Base-by-base conservation (phyloP, 2,329 filamentous ascomycete genomes). In the Pseudogymnoascus sp. region DNA sequence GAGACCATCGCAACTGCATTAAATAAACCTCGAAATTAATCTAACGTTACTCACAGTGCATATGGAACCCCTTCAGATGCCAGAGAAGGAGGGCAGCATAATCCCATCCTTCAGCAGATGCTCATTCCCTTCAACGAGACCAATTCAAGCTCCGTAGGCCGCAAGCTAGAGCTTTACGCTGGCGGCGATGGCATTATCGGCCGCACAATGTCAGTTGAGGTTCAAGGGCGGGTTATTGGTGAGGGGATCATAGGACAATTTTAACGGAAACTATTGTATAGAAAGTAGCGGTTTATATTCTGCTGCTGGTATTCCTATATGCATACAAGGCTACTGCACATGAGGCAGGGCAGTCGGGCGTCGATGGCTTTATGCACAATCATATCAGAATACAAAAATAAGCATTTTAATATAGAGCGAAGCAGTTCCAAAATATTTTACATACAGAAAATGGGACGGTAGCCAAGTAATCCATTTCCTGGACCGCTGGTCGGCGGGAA, bases 131-230 rank as follows among this genome's bases (percentile, higher is more conserved):
- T 4, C 58, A 31, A 42, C 6, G 35, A 60, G 21, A 12, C 58
- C 3, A 40, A 42, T 60, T 60, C 58, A 27, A 60, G 58, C 18
- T 60, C 33, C 18, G 33, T 60, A 18, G 58, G 36, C n/a, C 36
- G 35, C n/a, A 40, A 42, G 21, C 13, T 60, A 21, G 58, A 37
- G 33, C 58, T 60, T 42, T n/a, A 42, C 6, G 58, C 40, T n/a
- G 58, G 58, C 21, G 21, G 40, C 4, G 58, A 60, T 31, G 58
- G 59, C 3, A 36, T 60, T 60, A 60, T 60, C 33, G 59, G 59
- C 13, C 59, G 59, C 25, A 60, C 31, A 42, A 40, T 60, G 13
- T 60, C 59, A 12, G 36, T 45, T 3, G 36, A 60, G 42, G 59
- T 60, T 13, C 36, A 36, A 60, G 59, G 59, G 7, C 36, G 33